Base-by-base conservation (phyloP, 495 filamentous ascomycete genomes). In the Oidiodendron maius region DNA sequence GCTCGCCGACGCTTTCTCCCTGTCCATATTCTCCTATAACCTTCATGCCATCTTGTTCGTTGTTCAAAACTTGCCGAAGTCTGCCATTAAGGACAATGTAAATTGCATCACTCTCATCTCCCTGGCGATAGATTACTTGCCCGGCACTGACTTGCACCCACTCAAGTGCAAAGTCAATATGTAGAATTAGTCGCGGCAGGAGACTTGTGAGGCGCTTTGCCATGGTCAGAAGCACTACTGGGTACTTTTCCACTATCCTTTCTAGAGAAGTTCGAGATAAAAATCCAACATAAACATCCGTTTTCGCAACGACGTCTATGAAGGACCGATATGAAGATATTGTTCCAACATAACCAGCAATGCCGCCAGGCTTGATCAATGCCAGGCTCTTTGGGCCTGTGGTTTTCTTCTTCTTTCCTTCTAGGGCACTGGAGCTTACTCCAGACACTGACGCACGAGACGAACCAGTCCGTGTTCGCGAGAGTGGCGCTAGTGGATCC, bases 281-380 rank as follows among this genome's bases (percentile, higher is more conserved):
- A 58, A 98, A 98, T 13, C 93, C 93, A 25, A 97, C 94, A 61
- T 96, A 97, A 23, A 97, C 93, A 69, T 98, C 94, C 2, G 94
- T 97, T 69, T 96, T 96, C 8, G 93, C 93, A 28, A 91, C 84
- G 6, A 98, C 90, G 59, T 97, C 93, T 18, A 95, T 90, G 62
- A 97, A 95, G 0, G 94, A 97, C 23, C 93, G 77, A 59, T 95
- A 93, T 0, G 91, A 95, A 1, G 93, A 95, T 17, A 97, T 83
- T 0, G 87, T 89, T 4, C 93, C 89, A 20, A 96, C 78, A 57
- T 98, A 98, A 1, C 93, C 94, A 28, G 93, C 93, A 25, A 98
- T 79, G 0, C 90, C 91, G 32, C 93, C 93, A 1, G 93, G 94
- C 60, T 96, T 98, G 57, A 95, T 93, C 57, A 97, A 64, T 36